phyloP scores from a whole-genome alignment of 2,329 filamentous ascomycete genomes.

The Thelonectria discophora region DNA sequence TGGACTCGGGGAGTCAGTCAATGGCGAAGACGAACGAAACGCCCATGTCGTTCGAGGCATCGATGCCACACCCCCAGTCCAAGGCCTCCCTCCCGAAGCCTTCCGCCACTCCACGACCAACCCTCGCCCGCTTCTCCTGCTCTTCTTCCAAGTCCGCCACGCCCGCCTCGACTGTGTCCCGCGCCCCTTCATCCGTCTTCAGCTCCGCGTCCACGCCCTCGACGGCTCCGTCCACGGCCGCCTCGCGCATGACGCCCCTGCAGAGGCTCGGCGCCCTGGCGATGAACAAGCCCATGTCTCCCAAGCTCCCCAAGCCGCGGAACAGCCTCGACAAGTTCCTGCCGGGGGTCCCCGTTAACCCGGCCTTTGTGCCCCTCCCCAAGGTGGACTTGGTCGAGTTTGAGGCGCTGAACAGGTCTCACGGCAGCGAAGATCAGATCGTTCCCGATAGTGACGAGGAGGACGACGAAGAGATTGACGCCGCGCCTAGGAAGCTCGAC shows the following conservation, averaged over 20 bases:
- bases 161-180: conserved; percentile 48
- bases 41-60: conserved; percentile 36
- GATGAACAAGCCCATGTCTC: conserved; percentile 39
- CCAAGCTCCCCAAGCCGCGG: conserved; percentile 43
- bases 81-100: conserved; percentile 31
- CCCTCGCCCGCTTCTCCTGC: conserved; percentile 49
- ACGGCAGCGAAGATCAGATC: conserved; percentile 67
- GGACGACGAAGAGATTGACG: conserved; percentile 50
- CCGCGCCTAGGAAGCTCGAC: conserved; percentile 51
- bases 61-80: conserved; percentile 45
- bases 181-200: conserved; percentile 47
- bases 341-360: conserved; percentile 57
- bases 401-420: conserved; percentile 57
- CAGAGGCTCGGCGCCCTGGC: conserved; percentile 63
- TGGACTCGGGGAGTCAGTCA: conserved; percentile 37
- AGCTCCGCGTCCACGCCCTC: conserved; percentile 50
- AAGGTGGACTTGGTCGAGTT: conserved; percentile 63
- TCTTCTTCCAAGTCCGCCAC: conserved; percentile 44
- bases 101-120: conserved; percentile 43
- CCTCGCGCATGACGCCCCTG: conserved; percentile 60
- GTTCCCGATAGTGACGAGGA: conserved; percentile 62
- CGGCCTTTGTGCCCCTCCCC: conserved; percentile 64
- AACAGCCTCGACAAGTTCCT: conserved; percentile 40
- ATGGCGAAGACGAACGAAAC: conserved; percentile 33
- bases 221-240: conserved; percentile 54